Percentiles rank a stretch among this genome's conserved stretches.
phyloP scores from a whole-genome alignment of 257 asterid species.

The Hygrophila difformis region DNA sequence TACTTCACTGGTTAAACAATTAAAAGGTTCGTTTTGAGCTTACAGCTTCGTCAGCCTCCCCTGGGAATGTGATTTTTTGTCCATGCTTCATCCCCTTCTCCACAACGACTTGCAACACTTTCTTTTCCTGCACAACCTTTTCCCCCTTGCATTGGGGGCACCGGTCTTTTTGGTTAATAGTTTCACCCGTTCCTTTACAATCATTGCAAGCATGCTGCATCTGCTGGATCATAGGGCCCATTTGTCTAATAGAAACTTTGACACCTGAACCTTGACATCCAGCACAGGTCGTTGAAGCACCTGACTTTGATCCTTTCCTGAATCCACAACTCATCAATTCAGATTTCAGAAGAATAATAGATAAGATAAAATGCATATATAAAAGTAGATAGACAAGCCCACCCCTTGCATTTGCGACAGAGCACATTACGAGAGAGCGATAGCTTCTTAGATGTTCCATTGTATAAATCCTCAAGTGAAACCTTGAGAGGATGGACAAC shows the following conservation, averaged over 20 bases:
- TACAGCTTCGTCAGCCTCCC: slow-evolving; percentile 97
- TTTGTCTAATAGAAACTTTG: slow-evolving; percentile 78
- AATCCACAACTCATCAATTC: background rate
- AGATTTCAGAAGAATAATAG: background rate
- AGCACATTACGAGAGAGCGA: slow-evolving; percentile 80
- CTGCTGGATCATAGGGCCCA: slow-evolving; percentile 96
- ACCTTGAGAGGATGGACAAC: slow-evolving; percentile 88
- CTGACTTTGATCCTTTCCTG: slow-evolving; percentile 94
- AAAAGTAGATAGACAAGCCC: slow-evolving; percentile 12
- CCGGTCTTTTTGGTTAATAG: slow-evolving; percentile 68
- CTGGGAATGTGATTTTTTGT: slow-evolving; percentile 83
- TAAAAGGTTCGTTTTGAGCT: background rate
- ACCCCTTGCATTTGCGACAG: slow-evolving; percentile 86
- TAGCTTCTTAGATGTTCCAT: slow-evolving; percentile 79
- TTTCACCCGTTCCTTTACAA: slow-evolving; percentile 90
- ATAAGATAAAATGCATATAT: background rate
- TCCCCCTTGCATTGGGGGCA: slow-evolving; percentile 84
- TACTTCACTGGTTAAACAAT: background rate
- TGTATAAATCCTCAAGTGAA: slow-evolving; percentile 74
- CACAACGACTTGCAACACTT: slow-evolving; percentile 84
- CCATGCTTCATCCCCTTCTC: slow-evolving; percentile 97
- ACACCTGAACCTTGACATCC: slow-evolving; percentile 92
- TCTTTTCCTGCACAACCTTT: slow-evolving; percentile 80
- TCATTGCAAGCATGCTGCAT: slow-evolving; percentile 93
- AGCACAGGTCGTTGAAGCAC: slow-evolving; percentile 79